Conservation (phyloP, 1,284 basidiomycete genomes). For the Malassezia obtusa region DNA sequence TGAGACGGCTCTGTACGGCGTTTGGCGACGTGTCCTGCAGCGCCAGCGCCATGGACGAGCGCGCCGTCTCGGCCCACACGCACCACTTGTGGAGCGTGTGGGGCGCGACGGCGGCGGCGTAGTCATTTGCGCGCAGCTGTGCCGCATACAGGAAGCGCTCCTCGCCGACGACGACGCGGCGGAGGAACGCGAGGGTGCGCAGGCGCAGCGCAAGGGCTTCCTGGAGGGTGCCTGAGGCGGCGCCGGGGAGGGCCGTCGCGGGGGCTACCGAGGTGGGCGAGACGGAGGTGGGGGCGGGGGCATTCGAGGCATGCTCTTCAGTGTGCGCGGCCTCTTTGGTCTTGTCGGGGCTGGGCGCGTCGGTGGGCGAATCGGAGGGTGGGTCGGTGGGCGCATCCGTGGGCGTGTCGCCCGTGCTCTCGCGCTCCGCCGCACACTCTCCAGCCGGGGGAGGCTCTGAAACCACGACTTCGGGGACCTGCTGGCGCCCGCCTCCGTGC, state of each 20-base stretch:
- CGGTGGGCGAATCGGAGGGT: no score
- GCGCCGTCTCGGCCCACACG: background rate
- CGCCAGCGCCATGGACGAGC: constrained; percentile 1
- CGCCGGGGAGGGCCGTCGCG: background rate
- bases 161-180: constrained; percentile 1
- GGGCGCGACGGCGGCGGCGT: background rate
- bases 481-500: no score
- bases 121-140: constrained; percentile 1
- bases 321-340: no score
- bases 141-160: constrained; percentile 13
- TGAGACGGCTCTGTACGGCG: background rate
- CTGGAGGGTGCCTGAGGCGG: background rate
- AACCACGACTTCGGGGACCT: no score
- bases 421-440: no score
- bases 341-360: no score
- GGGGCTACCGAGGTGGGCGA: no score
- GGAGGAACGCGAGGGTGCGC: constrained; percentile 7
- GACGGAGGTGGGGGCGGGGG: no score
- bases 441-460: no score
- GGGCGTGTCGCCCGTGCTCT: no score
- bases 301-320: no score
- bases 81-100: constrained; percentile 1
- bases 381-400: no score
- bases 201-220: background rate
- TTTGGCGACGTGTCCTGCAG: background rate